Evolutionary conservation across 2,329 filamentous ascomycete species (phyloP).

Genomic region (Calonectria crousiana): DNA sequence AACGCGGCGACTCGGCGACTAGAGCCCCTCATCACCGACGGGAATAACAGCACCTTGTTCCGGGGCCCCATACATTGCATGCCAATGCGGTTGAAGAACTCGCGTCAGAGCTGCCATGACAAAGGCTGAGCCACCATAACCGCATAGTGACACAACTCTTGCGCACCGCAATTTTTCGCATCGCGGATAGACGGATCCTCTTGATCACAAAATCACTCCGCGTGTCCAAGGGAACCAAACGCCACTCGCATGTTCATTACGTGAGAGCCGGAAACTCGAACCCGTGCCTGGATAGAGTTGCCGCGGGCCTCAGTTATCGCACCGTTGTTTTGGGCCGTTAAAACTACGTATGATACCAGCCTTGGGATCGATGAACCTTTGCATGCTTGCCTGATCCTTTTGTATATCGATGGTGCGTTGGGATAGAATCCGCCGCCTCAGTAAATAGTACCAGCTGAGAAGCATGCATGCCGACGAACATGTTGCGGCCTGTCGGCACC

Average conservation of each 20-base stretch:
- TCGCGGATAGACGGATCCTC: background rate
- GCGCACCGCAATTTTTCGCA: background rate
- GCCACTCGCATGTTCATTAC: background rate
- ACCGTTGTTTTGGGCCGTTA: background rate
- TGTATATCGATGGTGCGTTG: background rate
- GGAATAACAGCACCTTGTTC: background rate
- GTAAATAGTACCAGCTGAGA: background rate
- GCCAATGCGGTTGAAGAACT: too few species aligned
- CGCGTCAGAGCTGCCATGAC: background rate
- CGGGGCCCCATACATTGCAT: background rate
- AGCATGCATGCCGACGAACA: background rate
- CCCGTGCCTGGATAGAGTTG: background rate
- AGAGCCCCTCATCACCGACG: background rate
- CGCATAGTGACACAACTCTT: background rate
- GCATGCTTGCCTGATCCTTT: background rate
- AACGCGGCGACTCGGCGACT: background rate
- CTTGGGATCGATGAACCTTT: background rate
- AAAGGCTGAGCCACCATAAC: background rate
- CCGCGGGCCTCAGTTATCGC: background rate
- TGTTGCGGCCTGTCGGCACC: background rate
- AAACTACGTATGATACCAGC: background rate
- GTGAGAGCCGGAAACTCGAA: background rate
- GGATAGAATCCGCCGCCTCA: background rate
- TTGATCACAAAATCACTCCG: background rate
- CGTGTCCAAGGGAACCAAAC: background rate